Evolutionary conservation across 768 basidiomycete species (phyloP).

Genomic region (Trametes cingulata): DNA sequence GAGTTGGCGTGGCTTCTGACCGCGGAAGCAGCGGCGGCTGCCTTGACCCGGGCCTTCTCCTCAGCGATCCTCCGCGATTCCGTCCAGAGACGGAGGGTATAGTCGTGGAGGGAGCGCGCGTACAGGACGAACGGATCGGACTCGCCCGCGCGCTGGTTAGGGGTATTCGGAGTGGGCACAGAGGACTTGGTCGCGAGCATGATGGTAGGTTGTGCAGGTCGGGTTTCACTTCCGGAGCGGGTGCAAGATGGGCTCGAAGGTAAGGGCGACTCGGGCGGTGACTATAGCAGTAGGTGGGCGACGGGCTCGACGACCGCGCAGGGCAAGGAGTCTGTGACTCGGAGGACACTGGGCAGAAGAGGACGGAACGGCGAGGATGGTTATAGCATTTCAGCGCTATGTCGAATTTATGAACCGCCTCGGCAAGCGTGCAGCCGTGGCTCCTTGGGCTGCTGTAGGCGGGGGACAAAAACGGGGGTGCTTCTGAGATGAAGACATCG

Average conservation of each 20-base stretch:
- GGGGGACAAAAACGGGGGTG: constrained; percentile 21
- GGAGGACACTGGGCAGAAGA: not conserved
- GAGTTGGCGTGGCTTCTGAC: constrained; percentile 17
- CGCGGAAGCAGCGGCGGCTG: constrained; percentile 8
- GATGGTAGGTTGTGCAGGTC: not conserved
- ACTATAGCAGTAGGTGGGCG: not conserved
- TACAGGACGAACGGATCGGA: constrained; percentile 47
- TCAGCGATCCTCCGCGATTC: constrained; percentile 63
- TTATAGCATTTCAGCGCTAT: constrained; percentile 13
- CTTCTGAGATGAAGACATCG: constrained; percentile 22
- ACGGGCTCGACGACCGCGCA: constrained; percentile 1
- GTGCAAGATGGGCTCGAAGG: not conserved
- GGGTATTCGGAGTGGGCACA: not conserved
- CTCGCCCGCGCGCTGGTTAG: constrained; percentile 11
- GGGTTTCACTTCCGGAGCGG: not conserved
- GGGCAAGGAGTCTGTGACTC: not conserved
- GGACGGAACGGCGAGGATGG: constrained; percentile 5
- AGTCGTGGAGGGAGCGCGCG: constrained; percentile 65
- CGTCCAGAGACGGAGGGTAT: constrained; percentile 67
- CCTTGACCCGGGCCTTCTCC: constrained; percentile 36
- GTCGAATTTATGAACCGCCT: constrained; percentile 6
- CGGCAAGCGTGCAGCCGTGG: constrained; percentile 17
- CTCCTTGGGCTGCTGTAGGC: constrained; percentile 9
- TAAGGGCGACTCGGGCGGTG: not conserved
- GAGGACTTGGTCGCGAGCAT: constrained; percentile 16